Conservation (phyloP, 192 early-diverging fungal genomes). For the Podila clonocystis region DNA sequence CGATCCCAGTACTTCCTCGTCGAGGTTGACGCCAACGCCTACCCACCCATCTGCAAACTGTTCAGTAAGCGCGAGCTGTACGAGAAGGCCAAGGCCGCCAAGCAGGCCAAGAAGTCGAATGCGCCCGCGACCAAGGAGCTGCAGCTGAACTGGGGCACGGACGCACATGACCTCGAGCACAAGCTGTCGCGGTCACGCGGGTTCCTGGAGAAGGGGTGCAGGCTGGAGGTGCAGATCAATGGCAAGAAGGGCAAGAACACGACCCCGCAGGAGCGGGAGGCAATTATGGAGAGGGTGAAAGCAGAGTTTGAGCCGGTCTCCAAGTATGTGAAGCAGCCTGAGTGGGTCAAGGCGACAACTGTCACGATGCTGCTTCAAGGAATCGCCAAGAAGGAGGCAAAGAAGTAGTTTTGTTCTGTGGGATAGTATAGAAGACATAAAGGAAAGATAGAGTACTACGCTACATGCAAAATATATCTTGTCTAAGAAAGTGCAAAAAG, state of each 20-base stretch:
- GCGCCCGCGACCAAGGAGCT: conserved; percentile 57
- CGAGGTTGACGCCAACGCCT: conserved; percentile 52
- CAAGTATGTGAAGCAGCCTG: conserved; percentile 43
- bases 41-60: conserved; percentile 61
- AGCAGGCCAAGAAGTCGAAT: conserved; percentile 56
- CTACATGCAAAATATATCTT: neutral
- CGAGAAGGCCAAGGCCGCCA: conserved; percentile 59
- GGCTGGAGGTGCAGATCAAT: conserved; percentile 58
- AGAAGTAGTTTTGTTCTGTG: neutral
- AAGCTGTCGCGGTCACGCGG: conserved; percentile 57
- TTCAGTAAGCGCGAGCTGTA: conserved; percentile 61
- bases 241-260: conserved; percentile 55
- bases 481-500: neutral
- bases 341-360: conserved; percentile 40
- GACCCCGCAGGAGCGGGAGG: conserved; percentile 42
- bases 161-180: conserved; percentile 58
- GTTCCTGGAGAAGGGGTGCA: conserved; percentile 63
- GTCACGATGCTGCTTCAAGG: conserved; percentile 47
- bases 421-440: neutral
- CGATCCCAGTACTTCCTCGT: conserved; percentile 56
- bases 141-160: conserved; percentile 62
- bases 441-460: neutral
- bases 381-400: conserved; percentile 12
- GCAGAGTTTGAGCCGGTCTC: conserved; percentile 41
- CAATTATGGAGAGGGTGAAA: conserved; percentile 48